These are phyloP conservation scores for Blastomyces parvus DNA, from an alignment of 2,329 filamentous ascomycete species.

Conservation along the genomic window DNA sequence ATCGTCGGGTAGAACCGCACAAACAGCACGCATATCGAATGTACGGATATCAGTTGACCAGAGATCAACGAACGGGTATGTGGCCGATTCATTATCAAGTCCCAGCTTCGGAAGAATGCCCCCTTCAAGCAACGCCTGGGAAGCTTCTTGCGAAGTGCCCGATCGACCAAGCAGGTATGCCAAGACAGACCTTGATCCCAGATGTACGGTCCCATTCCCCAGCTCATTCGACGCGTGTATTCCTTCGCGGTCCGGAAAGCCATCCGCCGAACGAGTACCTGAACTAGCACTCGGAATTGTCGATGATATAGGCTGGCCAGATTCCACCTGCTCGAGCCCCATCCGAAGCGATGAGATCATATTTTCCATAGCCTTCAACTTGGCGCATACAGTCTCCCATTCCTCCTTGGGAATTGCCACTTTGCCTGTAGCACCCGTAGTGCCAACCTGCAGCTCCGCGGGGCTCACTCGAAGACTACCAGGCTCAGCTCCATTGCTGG, in stretches of 20 bases:
- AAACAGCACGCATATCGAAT: slow-evolving; percentile 48
- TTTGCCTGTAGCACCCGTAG: slow-evolving; percentile 13
- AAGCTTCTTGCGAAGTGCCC: slow-evolving; percentile 32
- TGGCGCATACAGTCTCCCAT: slow-evolving; percentile 36
- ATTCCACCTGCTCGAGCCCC: slow-evolving; percentile 31
- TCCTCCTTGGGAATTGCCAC: slow-evolving; percentile 36
- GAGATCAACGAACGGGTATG: slow-evolving; percentile 56
- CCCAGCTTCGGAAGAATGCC: slow-evolving; percentile 54
- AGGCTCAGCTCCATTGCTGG: neutral
- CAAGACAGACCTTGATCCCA: slow-evolving; percentile 53
- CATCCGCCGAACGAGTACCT: slow-evolving; percentile 5
- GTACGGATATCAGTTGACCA: slow-evolving; percentile 54
- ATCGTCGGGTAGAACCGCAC: slow-evolving; percentile 50
- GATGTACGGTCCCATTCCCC: slow-evolving; percentile 51
- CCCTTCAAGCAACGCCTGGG: slow-evolving; percentile 49
- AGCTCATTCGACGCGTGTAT: slow-evolving; percentile 52
- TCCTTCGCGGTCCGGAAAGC: slow-evolving; percentile 37
- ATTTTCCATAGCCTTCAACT: slow-evolving; percentile 36
- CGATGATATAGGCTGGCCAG: slow-evolving; percentile 16
- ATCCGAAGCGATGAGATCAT: slow-evolving; percentile 32
- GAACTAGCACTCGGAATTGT: slow-evolving; percentile 9
- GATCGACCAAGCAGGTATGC: slow-evolving; percentile 51
- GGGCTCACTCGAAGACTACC: neutral
- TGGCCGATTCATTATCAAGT: slow-evolving; percentile 54
- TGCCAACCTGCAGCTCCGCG: neutral